Evolutionary conservation across 768 basidiomycete species (phyloP), one percentile per base, ranked within the genome.

Genomic region (Tricholoma bakamatsutake): DNA sequence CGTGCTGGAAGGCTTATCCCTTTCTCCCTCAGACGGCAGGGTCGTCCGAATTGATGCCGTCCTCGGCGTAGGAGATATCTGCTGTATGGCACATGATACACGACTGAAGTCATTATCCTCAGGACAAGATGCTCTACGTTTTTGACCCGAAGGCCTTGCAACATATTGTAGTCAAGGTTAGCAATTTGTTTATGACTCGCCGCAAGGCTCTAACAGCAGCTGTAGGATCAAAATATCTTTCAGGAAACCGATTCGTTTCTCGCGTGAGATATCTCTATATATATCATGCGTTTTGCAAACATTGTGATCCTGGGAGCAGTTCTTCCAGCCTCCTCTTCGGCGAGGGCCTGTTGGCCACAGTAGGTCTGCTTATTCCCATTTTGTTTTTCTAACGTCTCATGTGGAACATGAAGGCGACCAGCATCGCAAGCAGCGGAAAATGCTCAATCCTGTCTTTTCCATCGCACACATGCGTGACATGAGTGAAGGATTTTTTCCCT

Each of bases 391-490:
- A n/a, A n/a, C n/a, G n/a, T n/a, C n/a, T n/a, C n/a, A 17, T 15
- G 15, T 37, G 17, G 15, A 37, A 59, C 58, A 60, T 33, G 60
- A 63, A 63, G 43, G 42, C 72, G 73, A 53, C 60, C 72, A 21
- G 72, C 70, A 54, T 24, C 21, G 21, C 21, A 24, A 24, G 21
- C 21, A 24, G 21, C 21, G 21, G 21, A 24, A 24, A 24, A 61
- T 74, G 61, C 51, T 74, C 15, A 72, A 71, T 56, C 72, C 73
- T 2, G 69, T 71, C 5, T 75, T 74, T 54, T 73, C 73, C 7
- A 66, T 62, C 17, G 63, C 64, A 0, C 70, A 73, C 48, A 65
- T 75, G 66, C 68, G 71, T 3, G 62, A 66, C 18, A 57, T 67
- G 58, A 50, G 62, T 61, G 37, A 28, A 57, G 10, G 4, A 1